These are phyloP conservation scores for Entomortierella lignicola DNA, from an alignment of 192 early-diverging fungal genomes.

Conservation along the genomic window DNA sequence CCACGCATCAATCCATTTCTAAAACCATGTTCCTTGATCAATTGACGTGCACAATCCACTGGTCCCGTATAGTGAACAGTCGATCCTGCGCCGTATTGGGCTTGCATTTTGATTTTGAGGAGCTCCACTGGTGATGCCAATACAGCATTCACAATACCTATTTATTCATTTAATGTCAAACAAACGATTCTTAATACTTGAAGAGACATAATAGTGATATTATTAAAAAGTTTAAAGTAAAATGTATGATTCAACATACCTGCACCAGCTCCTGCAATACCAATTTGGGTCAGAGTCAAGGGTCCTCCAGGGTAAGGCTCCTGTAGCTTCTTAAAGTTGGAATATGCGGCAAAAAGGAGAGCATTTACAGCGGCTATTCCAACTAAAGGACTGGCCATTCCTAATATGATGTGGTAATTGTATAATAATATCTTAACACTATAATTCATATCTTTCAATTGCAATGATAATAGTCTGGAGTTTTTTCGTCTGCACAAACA, in stretches of 20 bases:
- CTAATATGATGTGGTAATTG: constrained; percentile 31
- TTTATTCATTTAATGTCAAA: neutral
- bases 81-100: constrained; percentile 74
- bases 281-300: constrained; percentile 77
- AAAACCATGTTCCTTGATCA: constrained; percentile 75
- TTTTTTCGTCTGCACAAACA: too few relatives aligned
- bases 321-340: constrained; percentile 67
- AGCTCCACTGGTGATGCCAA: constrained; percentile 94
- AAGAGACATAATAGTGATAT: too few relatives aligned
- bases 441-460: too few relatives aligned
- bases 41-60: constrained; percentile 71
- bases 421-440: too few relatives aligned
- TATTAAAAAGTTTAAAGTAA: too few relatives aligned
- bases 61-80: constrained; percentile 67
- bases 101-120: constrained; percentile 93
- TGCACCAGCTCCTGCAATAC: constrained; percentile 89
- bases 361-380: constrained; percentile 91
- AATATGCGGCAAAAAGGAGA: constrained; percentile 86
- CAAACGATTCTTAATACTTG: too few relatives aligned
- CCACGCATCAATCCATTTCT: constrained; percentile 84
- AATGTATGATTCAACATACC: constrained; percentile 55
- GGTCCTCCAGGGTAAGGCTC: constrained; percentile 58
- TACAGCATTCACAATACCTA: constrained; percentile 82
- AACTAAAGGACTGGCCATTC: constrained; percentile 83
- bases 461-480: too few relatives aligned